phyloP scores from a whole-genome alignment of 352 stramenopile genomes.

The Globisporangium camurandrum region DNA sequence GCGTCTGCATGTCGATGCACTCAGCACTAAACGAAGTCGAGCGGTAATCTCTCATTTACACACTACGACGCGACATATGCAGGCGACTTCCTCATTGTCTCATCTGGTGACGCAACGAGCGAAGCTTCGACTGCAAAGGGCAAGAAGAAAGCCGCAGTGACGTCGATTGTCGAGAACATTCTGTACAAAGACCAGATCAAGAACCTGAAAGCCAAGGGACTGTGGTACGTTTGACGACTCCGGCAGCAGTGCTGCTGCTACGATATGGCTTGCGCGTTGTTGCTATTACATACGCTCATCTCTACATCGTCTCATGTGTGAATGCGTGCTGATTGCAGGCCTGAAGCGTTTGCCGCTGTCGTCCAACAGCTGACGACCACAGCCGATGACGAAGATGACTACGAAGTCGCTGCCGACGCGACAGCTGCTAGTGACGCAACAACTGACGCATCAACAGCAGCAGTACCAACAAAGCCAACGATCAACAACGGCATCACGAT shows the following conservation, averaged over 20 bases:
- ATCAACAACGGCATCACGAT: slow-evolving; percentile 50
- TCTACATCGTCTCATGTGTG: no score
- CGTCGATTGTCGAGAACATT: slow-evolving; percentile 93
- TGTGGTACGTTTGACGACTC: slow-evolving; percentile 82
- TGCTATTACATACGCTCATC: no score
- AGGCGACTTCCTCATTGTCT: slow-evolving; percentile 95
- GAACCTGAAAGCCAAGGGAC: slow-evolving; percentile 90
- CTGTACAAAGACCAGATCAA: slow-evolving; percentile 99
- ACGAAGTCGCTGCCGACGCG: slow-evolving; percentile 8
- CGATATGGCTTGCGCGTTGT: no score
- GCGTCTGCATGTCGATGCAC: background rate
- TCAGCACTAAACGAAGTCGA: background rate
- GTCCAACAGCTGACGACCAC: slow-evolving; percentile 10
- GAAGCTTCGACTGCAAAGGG: slow-evolving; percentile 71
- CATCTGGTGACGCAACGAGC: slow-evolving; percentile 53
- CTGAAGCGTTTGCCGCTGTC: slow-evolving; percentile 36
- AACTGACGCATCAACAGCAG: slow-evolving; percentile 12
- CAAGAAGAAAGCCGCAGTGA: slow-evolving; percentile 87
- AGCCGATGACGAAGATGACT: slow-evolving; percentile 12
- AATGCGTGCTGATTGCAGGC: slow-evolving; percentile 23
- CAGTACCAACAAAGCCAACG: background rate
- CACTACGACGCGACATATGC: background rate
- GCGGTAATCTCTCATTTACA: background rate
- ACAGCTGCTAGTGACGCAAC: slow-evolving; percentile 1
- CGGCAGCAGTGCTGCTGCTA: slow-evolving; percentile 2